phyloP scores from a whole-genome alignment of 306 rosid genomes.

The Acacia melanoxylon region DNA sequence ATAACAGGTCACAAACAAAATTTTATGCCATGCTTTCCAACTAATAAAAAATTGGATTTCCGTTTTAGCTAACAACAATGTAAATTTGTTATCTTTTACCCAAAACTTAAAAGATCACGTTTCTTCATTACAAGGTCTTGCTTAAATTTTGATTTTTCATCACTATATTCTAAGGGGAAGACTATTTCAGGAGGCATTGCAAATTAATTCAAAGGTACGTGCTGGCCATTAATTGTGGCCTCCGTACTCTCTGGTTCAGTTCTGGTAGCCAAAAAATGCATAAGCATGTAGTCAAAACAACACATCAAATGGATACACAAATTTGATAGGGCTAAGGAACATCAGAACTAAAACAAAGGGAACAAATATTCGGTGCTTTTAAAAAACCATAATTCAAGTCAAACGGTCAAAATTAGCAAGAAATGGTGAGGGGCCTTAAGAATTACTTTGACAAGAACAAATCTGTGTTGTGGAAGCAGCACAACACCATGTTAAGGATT shows the following conservation, averaged over 20 bases:
- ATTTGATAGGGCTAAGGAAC: not conserved
- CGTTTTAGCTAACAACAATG: not conserved
- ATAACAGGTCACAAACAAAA: not conserved
- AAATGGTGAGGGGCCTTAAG: slow-evolving; percentile 6
- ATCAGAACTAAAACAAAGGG: slow-evolving; percentile 9
- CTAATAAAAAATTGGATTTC: not conserved
- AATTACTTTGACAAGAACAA: slow-evolving; percentile 44
- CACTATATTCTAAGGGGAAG: not conserved
- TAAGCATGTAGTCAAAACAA: not conserved
- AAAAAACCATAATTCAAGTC: slow-evolving; percentile 4
- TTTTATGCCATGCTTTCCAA: not conserved
- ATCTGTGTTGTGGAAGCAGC: slow-evolving; percentile 33
- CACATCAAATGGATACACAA: not conserved
- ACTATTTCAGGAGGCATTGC: not conserved
- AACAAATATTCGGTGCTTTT: not conserved
- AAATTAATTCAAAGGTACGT: not conserved
- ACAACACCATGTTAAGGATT: slow-evolving; percentile 60
- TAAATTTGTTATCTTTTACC: not conserved
- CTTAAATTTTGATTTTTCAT: not conserved
- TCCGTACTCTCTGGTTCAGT: not conserved
- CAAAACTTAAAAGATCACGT: not conserved
- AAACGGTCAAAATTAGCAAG: slow-evolving; percentile 1
- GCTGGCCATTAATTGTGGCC: slow-evolving; percentile 9
- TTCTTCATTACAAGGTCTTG: not conserved
- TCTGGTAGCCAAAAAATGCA: not conserved